These are phyloP conservation scores for Rhodofomes roseus DNA, from an alignment of 1,284 basidiomycete genomes.

Conservation along the genomic window DNA sequence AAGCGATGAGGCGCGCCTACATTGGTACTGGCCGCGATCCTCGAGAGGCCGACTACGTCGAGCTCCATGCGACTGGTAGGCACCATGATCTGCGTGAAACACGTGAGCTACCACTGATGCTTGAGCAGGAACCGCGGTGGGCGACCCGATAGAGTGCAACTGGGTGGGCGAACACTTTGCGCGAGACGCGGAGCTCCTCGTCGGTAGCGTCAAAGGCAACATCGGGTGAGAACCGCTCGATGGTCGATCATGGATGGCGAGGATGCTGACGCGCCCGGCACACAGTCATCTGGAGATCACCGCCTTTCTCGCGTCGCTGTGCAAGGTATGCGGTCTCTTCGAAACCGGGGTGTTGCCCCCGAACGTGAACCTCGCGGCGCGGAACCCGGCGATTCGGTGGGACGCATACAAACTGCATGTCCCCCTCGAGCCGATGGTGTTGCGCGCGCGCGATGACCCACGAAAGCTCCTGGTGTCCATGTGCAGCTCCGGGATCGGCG, in stretches of 20 bases:
- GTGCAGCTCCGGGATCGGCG: slow-evolving; percentile 41
- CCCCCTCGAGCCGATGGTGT: slow-evolving; percentile 17
- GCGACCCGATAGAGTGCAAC: slow-evolving; percentile 49
- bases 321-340: slow-evolving; percentile 39
- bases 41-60: slow-evolving; percentile 43
- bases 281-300: slow-evolving; percentile 37
- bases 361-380: slow-evolving; percentile 32
- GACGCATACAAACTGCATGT: slow-evolving; percentile 26
- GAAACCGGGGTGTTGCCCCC: slow-evolving; percentile 34
- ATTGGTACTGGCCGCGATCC: slow-evolving; percentile 26
- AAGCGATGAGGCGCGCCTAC: slow-evolving; percentile 32
- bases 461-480: slow-evolving; percentile 31
- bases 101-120: not conserved
- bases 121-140: slow-evolving; percentile 36
- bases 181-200: slow-evolving; percentile 27
- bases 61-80: slow-evolving; percentile 46
- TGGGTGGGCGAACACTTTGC: slow-evolving; percentile 38
- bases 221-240: slow-evolving; percentile 33
- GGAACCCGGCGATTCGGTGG: slow-evolving; percentile 39
- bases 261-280: too few species aligned
- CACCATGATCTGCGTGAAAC: not conserved
- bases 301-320: slow-evolving; percentile 40
- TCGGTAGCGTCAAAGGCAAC: slow-evolving; percentile 47
- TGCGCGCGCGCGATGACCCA: slow-evolving; percentile 16
- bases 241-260: too few species aligned